Evolutionary conservation across 208 protist species (phyloP), one percentile per base, ranked within the genome.

Genomic region (Porcisia deanei): DNA sequence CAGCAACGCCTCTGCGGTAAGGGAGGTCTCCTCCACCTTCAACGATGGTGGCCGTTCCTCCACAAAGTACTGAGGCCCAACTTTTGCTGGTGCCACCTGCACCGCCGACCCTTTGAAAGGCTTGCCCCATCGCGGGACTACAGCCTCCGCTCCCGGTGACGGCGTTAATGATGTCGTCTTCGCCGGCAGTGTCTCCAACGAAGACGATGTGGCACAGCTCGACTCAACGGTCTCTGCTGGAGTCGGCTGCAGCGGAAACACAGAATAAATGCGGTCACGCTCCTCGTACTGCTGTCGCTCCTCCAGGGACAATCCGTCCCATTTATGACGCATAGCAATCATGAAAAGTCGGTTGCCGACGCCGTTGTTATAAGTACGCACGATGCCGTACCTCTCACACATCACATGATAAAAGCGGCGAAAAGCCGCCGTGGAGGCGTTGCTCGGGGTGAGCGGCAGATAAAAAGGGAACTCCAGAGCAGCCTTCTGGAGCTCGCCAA

Each of bases 381-480:
- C 30, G 53, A 97, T 77, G 25, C 93, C 93, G 63, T 91, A 88
- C 18, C 69, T 73, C 16, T 61, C 52, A 59, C 85, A 90, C 86
- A 92, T 88, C 16, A 81, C 86, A 12, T 22, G 12, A 71, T 94
- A 93, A 82, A 95, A 97, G 16, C 80, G 75, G 7, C 75, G 80
- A 71, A 92, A 97, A 1, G 91, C 81, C 20, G 49, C 66, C 66
- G 47, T 57, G 9, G 80, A 66, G 4, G 34, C n/a, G 6, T 22
- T 61, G 10, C 74, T 49, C 1, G 88, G 75, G 58, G 86, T 72
- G 61, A 97, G 93, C 37, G 88, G 79, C 16, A 82, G 57, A 59
- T 88, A 92, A 63, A 97, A 97, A 43, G 90, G 91, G 71, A 96
- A 97, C 52, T 89, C 84, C 74, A 97, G 60, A 41, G 93, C 93